Conservation (phyloP, 2,329 filamentous ascomycete genomes). For the Hypoxylon sp. region DNA sequence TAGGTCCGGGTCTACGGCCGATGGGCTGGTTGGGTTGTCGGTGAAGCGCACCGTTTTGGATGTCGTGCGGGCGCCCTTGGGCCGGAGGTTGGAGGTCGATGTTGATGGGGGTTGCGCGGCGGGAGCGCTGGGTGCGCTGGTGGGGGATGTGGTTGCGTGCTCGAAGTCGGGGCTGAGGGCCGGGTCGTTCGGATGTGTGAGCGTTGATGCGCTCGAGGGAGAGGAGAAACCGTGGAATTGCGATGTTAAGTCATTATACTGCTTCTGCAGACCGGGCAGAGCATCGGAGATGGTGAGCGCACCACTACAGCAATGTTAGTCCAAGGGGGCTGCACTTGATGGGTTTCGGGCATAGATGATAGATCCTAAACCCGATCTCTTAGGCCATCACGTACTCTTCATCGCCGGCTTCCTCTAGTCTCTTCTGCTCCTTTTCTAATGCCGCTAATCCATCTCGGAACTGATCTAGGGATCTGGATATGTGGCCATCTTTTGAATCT, state of each 20-base stretch:
- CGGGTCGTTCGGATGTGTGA: constrained; percentile 75
- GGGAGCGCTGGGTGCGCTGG: constrained; percentile 53
- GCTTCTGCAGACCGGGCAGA: constrained; percentile 77
- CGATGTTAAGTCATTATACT: constrained; percentile 81
- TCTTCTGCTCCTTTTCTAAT: constrained; percentile 74
- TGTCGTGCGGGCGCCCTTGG: constrained; percentile 55
- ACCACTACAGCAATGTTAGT: constrained; percentile 58
- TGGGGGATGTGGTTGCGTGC: constrained; percentile 67
- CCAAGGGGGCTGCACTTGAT: not conserved
- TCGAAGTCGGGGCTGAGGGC: constrained; percentile 74
- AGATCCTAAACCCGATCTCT: constrained; percentile 15
- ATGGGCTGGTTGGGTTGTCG: constrained; percentile 68
- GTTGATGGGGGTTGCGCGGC: constrained; percentile 38
- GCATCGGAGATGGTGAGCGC: constrained; percentile 71
- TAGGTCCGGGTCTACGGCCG: constrained; percentile 60
- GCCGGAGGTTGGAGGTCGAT: constrained; percentile 49
- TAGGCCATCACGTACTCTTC: constrained; percentile 65
- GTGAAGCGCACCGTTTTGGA: constrained; percentile 90
- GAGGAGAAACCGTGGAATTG: constrained; percentile 82
- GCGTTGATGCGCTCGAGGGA: constrained; percentile 64
- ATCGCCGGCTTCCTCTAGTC: constrained; percentile 75
- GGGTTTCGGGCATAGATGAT: constrained; percentile 21
- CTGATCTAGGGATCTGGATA: constrained; percentile 89
- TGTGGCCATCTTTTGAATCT: constrained; percentile 88
- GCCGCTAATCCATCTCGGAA: constrained; percentile 83